A percentile compares a stretch with the other conserved stretches of the same genome.
These are phyloP conservation scores for Colletotrichum aenigma DNA, from an alignment of 2,329 filamentous ascomycete species.

Conservation along the genomic window DNA sequence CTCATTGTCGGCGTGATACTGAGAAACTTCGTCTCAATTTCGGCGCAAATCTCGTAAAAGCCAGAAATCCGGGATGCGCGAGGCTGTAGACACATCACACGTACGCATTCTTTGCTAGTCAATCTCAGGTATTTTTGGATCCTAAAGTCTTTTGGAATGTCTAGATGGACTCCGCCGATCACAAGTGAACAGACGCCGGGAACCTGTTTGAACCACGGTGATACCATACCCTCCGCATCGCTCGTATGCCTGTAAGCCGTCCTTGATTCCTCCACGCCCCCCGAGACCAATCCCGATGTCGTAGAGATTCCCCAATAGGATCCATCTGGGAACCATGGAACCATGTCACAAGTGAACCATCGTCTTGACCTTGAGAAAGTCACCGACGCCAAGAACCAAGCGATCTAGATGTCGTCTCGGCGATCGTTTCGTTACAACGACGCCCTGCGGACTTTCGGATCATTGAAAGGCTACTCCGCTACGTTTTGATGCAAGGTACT, in stretches of 20 bases:
- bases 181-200: background rate
- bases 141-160: background rate
- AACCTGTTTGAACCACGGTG: background rate
- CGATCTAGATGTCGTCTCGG: background rate
- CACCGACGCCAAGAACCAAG: background rate
- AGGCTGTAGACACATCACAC: background rate
- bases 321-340: background rate
- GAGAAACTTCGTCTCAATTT: background rate
- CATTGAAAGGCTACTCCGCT: background rate
- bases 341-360: background rate
- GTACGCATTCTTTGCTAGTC: background rate
- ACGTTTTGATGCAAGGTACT: background rate
- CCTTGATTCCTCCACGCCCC: background rate
- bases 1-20: background rate
- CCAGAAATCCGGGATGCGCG: background rate
- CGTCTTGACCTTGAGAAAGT: background rate
- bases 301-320: background rate
- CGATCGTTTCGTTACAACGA: slow-evolving; percentile 6
- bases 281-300: background rate
- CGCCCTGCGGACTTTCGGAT: background rate
- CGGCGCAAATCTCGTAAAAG: background rate
- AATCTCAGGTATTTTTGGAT: background rate
- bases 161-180: background rate
- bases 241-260: background rate
- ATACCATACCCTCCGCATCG: background rate